phyloP scores from a whole-genome alignment of 164 flowering plant species.

The Magnolia sinica region DNA sequence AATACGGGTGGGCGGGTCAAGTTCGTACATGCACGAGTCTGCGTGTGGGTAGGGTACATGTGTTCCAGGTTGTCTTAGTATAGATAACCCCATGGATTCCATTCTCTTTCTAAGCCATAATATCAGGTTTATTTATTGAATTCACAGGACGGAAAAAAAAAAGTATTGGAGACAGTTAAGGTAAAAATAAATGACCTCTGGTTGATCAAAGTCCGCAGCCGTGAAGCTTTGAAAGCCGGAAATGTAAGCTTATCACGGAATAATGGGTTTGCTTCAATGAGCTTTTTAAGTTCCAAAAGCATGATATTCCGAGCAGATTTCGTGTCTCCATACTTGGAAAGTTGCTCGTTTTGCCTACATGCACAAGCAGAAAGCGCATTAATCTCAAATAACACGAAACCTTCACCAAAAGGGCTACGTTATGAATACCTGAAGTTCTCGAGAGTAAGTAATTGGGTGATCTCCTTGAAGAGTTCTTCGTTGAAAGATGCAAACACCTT shows the following conservation, averaged over 20 bases:
- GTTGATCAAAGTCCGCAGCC: slow-evolving; percentile 69
- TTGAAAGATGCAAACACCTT: slow-evolving; percentile 76
- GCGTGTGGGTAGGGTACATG: too few relatives aligned
- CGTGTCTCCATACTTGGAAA: slow-evolving; percentile 83
- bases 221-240: slow-evolving; percentile 64
- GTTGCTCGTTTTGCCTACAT: slow-evolving; percentile 77
- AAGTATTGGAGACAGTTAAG: neutral
- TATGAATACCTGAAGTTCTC: slow-evolving; percentile 69
- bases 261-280: slow-evolving; percentile 83
- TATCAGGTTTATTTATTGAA: too few relatives aligned
- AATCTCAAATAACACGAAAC: neutral
- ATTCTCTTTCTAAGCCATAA: too few relatives aligned
- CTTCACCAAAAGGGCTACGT: neutral
- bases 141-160: too few relatives aligned
- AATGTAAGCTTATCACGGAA: slow-evolving; percentile 84
- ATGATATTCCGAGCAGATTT: slow-evolving; percentile 76
- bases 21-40: too few relatives aligned
- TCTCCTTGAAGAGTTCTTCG: slow-evolving; percentile 82
- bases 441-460: slow-evolving; percentile 69
- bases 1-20: too few relatives aligned
- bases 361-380: neutral
- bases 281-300: slow-evolving; percentile 77
- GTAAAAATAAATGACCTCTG: slow-evolving; percentile 46
- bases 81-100: too few relatives aligned
- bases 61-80: too few relatives aligned